A percentile compares a stretch with the other conserved stretches of the same genome.
phyloP scores from a whole-genome alignment of 177 flowering plant species.

The Telopea speciosissima region DNA sequence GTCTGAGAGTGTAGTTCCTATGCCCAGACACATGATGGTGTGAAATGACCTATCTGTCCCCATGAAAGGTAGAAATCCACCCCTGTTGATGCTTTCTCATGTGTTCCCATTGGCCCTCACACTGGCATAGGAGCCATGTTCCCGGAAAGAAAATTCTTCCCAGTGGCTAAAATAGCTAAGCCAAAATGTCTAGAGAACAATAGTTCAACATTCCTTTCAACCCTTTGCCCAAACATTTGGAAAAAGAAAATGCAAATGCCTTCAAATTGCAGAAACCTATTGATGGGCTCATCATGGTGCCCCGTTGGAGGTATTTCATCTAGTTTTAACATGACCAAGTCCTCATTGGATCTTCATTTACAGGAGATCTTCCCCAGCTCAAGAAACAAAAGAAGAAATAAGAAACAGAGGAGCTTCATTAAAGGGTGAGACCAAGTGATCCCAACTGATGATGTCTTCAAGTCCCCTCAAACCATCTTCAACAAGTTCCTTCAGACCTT shows the following conservation, averaged over 20 bases:
- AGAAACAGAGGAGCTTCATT: not conserved
- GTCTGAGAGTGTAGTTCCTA: too few relatives aligned
- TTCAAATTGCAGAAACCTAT: slow-evolving; percentile 4
- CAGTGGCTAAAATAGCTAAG: too few relatives aligned
- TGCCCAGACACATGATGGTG: too few relatives aligned
- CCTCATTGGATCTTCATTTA: slow-evolving; percentile 8
- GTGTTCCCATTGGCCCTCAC: too few relatives aligned
- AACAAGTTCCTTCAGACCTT: slow-evolving; percentile 39
- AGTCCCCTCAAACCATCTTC: slow-evolving; percentile 1
- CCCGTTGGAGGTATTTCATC: slow-evolving; percentile 8
- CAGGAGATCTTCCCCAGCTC: slow-evolving; percentile 8
- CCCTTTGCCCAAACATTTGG: not conserved
- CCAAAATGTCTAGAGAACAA: too few relatives aligned
- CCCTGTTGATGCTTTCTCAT: too few relatives aligned
- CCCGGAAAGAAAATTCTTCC: too few relatives aligned
- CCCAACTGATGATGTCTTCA: slow-evolving; percentile 3
- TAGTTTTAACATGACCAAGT: slow-evolving; percentile 3
- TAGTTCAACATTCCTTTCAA: too few relatives aligned
- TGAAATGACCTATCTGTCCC: too few relatives aligned
- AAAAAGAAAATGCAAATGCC: slow-evolving; percentile 2
- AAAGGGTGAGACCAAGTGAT: not conserved
- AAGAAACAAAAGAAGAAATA: slow-evolving; percentile 1
- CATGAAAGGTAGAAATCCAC: too few relatives aligned
- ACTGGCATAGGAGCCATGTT: too few relatives aligned
- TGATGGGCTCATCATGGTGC: not conserved